Evolutionary conservation across 2,329 filamentous ascomycete genomes (phyloP).

Genomic region (Fusarium abutilonis): DNA sequence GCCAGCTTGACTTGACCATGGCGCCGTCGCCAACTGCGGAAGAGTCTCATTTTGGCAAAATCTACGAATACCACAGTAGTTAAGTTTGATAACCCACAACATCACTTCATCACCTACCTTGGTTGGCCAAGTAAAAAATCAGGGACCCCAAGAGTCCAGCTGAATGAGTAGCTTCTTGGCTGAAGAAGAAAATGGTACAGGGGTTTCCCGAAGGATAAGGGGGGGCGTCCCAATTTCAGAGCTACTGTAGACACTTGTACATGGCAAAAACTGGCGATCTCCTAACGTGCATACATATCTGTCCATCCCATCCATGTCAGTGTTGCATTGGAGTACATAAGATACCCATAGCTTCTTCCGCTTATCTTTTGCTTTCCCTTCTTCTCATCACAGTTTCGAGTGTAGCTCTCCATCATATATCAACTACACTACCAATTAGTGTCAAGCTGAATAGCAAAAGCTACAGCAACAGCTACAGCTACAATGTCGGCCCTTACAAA

Average conservation of each 20-base stretch:
- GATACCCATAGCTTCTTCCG: constrained; percentile 18
- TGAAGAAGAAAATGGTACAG: constrained; percentile 6
- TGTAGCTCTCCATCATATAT: background rate
- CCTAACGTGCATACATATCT: constrained; percentile 1
- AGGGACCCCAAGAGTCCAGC: background rate
- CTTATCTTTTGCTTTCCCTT: background rate
- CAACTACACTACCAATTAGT: constrained; percentile 4
- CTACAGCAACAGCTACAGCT: background rate
- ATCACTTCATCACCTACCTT: constrained; percentile 3
- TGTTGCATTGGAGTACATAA: constrained; percentile 31
- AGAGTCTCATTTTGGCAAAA: constrained; percentile 17
- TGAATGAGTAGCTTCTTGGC: constrained; percentile 20
- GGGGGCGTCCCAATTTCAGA: constrained; percentile 4
- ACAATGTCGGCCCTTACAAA: constrained; percentile 36
- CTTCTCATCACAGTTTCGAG: background rate
- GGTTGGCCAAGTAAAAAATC: no score
- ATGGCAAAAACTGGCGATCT: constrained; percentile 5
- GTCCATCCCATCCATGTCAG: background rate
- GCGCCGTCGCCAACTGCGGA: constrained; percentile 16
- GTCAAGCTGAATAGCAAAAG: constrained; percentile 3
- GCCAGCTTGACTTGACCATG: no score
- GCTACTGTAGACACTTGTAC: constrained; percentile 1
- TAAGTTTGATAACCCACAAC: constrained; percentile 11
- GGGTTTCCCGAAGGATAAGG: background rate
- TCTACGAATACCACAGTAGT: background rate